phyloP scores from a whole-genome alignment of 2,329 filamentous ascomycete species.

The Endoconidiophora laricicola region DNA sequence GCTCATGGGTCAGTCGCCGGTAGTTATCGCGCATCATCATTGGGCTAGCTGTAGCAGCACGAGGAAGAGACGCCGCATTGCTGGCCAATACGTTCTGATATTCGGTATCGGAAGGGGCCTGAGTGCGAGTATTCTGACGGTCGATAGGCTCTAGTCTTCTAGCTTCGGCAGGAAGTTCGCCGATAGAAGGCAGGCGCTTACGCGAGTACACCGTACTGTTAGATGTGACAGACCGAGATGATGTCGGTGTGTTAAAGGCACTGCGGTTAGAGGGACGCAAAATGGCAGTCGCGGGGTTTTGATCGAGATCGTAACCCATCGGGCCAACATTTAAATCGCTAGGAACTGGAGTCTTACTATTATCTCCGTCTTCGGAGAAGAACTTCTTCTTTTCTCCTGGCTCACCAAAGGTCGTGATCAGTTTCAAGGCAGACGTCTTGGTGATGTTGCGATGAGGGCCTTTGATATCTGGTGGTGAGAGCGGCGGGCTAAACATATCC shows the following conservation, averaged over 20 bases:
- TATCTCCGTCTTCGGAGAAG: conserved; percentile 34
- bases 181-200: conserved; percentile 60
- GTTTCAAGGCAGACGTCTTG: conserved; percentile 70
- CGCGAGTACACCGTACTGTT: conserved; percentile 40
- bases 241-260: conserved; percentile 52
- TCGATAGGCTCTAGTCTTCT: not conserved
- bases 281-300: conserved; percentile 54
- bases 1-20: conserved; percentile 20
- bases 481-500: conserved; percentile 47
- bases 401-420: conserved; percentile 77
- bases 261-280: conserved; percentile 50
- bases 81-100: not conserved
- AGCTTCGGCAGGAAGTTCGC: conserved; percentile 28
- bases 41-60: conserved; percentile 51
- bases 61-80: conserved; percentile 15
- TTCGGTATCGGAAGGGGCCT: conserved; percentile 4
- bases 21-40: conserved; percentile 41
- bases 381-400: conserved; percentile 46
- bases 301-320: conserved; percentile 47
- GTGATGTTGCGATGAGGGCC: conserved; percentile 47
- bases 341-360: conserved; percentile 50
- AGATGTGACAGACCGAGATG: conserved; percentile 41
- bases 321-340: conserved; percentile 21
- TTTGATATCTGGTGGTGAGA: conserved; percentile 50
- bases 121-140: not conserved